Percentiles rank a stretch among this genome's conserved stretches.
These are phyloP conservation scores for Neofusicoccum sp. DNA, from an alignment of 2,329 filamentous ascomycete species.

Conservation along the genomic window DNA sequence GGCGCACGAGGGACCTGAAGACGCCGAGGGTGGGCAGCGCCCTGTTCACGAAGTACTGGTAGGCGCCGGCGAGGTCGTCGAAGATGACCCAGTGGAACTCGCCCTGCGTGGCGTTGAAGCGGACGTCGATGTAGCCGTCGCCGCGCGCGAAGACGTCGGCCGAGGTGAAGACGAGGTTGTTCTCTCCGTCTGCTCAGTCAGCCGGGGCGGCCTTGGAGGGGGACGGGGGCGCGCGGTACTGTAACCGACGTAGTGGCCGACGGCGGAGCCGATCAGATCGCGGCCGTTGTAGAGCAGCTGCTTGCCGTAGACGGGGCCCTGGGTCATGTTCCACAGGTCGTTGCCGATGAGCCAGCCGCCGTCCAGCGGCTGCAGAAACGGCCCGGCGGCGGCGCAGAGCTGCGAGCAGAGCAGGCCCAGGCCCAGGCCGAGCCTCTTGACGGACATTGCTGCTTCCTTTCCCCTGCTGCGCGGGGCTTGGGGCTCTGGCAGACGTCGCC, in stretches of 20 bases:
- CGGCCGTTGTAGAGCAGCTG: constrained; percentile 43
- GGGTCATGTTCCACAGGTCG: constrained; percentile 43
- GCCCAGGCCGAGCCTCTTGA: neutral
- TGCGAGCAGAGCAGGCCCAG: neutral
- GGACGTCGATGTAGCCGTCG: constrained; percentile 47
- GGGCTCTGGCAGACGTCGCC: neutral
- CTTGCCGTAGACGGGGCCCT: constrained; percentile 38
- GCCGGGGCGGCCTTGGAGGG: neutral
- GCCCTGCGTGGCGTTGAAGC: constrained; percentile 47
- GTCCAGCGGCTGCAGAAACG: constrained; percentile 34
- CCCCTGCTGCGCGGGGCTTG: neutral
- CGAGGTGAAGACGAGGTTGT: constrained; percentile 49
- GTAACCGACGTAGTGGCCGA: constrained; percentile 47
- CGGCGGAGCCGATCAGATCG: constrained; percentile 42
- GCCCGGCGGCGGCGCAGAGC: constrained; percentile 16
- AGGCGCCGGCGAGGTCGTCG: constrained; percentile 49
- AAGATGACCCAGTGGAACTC: constrained; percentile 56
- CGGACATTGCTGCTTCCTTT: neutral
- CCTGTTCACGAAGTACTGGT: constrained; percentile 55
- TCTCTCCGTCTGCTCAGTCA: constrained; percentile 42
- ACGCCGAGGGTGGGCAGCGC: constrained; percentile 49
- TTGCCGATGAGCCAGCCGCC: constrained; percentile 39
- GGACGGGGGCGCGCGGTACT: constrained; percentile 27
- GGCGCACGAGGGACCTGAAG: constrained; percentile 51
- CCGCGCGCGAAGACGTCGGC: constrained; percentile 36